Evolutionary conservation across 2,329 filamentous ascomycete species (phyloP).

Genomic region (Pleurostoma richardsiae): DNA sequence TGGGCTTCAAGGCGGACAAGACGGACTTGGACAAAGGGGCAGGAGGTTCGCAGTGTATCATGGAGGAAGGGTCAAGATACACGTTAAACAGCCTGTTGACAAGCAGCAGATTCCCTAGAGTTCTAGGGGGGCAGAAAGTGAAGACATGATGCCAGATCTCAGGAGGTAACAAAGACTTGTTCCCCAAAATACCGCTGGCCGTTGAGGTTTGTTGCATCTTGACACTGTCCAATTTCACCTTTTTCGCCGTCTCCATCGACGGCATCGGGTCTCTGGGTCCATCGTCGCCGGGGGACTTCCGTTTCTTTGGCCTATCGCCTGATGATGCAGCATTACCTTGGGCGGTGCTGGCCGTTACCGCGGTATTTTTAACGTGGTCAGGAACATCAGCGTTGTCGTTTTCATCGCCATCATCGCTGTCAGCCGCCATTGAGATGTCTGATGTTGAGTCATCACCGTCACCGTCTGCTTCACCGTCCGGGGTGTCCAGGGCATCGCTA

Average conservation of each 20-base stretch:
- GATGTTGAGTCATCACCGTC: constrained; percentile 20
- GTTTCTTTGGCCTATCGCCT: constrained; percentile 19
- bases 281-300: constrained; percentile 15
- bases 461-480: not conserved
- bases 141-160: constrained; percentile 70
- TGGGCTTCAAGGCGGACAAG: constrained; percentile 41
- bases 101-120: constrained; percentile 59
- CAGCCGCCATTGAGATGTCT: constrained; percentile 27
- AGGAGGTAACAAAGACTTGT: constrained; percentile 40
- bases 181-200: constrained; percentile 3
- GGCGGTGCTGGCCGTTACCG: not conserved
- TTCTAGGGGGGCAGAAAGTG: constrained; percentile 57
- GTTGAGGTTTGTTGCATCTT: not conserved
- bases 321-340: not conserved
- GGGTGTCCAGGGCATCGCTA: constrained; percentile 4
- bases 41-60: constrained; percentile 15
- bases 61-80: constrained; percentile 47
- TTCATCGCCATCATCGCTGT: constrained; percentile 20
- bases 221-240: constrained; percentile 16
- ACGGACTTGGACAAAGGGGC: constrained; percentile 27
- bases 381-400: constrained; percentile 3
- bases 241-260: constrained; percentile 14
- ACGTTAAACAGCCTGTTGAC: constrained; percentile 63
- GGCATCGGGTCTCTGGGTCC: not conserved
- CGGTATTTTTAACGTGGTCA: constrained; percentile 2